Evolutionary conservation across 2,329 filamentous ascomycete species (phyloP), one percentile per base, ranked within the genome.

Genomic region (Endothia cerciana): DNA sequence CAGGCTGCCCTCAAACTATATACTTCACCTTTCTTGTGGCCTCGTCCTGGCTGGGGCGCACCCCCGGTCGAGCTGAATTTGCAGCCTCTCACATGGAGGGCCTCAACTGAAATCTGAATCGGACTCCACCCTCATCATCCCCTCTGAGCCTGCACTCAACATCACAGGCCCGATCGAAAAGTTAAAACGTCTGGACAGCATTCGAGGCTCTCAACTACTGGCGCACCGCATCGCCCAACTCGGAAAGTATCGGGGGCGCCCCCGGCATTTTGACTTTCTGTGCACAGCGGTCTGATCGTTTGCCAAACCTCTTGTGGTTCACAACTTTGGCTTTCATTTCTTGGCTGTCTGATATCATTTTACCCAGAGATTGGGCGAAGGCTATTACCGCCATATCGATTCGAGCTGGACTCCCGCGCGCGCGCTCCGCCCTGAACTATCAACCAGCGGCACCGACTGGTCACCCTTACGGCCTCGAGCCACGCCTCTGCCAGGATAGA

Each of bases 401-500:
- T 25, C 43, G 59, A 51, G n/a, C 59, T 40, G 43, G 36, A 25
- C 57, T 25, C 30, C 45, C 25, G 15, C 19, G 59, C 22, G 36
- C 36, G 19, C 60, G 40, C 7, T 38, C 36, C 38, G 43, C 47
- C 57, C 60, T 45, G 41, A 63, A 63, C 59, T 57, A 63, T 51
- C 41, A 55, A 57, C 57, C 41, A 51, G 33, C 65, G 53, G 65
- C 62, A 53, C 53, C 51, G 41, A 53, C 36, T 58, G 43, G n/a
- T 59, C 59, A 22, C 4, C 61, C 58, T 33, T 60, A 56, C 58
- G 58, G 7, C 25, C 56, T 25, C 45, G 55, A 43, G 62, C 53
- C 55, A 51, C 59, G 30, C 51, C 51, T 55, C n/a, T 55, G 13
- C 51, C 51, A 19, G 30, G 51, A 25, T 55, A 11, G 5, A n/a